phyloP scores from a whole-genome alignment of 306 rosid species.

The Begonia fuchsioides region DNA sequence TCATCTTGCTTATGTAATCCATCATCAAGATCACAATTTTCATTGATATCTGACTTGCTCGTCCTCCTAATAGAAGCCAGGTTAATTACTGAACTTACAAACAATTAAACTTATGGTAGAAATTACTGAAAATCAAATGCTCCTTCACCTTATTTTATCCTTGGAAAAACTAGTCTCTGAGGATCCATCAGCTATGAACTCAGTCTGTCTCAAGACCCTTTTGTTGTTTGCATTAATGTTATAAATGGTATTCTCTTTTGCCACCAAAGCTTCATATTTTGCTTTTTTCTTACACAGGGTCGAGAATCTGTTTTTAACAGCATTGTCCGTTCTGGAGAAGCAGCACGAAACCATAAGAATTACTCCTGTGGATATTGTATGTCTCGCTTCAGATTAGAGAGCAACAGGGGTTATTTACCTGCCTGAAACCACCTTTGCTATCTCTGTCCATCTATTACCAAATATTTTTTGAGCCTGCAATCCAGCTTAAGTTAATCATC shows the following conservation, averaged over 20 bases:
- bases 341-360: slow-evolving; percentile 1
- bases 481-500: slow-evolving; percentile 13
- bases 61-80: slow-evolving; percentile 31
- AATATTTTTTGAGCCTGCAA: slow-evolving; percentile 87
- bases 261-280: slow-evolving; percentile 69
- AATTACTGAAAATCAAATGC: background rate
- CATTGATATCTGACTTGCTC: slow-evolving; percentile 41
- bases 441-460: slow-evolving; percentile 99
- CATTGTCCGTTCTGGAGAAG: slow-evolving; percentile 87
- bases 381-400: too few relatives aligned
- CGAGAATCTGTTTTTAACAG: slow-evolving; percentile 93
- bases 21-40: slow-evolving; percentile 36
- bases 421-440: slow-evolving; percentile 99
- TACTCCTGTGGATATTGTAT: too few relatives aligned
- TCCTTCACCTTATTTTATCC: slow-evolving; percentile 83
- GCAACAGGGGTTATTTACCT: slow-evolving; percentile 31
- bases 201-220: slow-evolving; percentile 41
- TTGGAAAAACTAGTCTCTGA: slow-evolving; percentile 33
- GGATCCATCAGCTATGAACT: slow-evolving; percentile 24
- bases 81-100: background rate
- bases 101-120: background rate
- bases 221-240: slow-evolving; percentile 59
- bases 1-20: slow-evolving; percentile 46
- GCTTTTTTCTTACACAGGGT: slow-evolving; percentile 98
- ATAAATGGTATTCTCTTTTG: slow-evolving; percentile 65